phyloP scores from a whole-genome alignment of 164 flowering plant species.

The Protea cynaroides region DNA sequence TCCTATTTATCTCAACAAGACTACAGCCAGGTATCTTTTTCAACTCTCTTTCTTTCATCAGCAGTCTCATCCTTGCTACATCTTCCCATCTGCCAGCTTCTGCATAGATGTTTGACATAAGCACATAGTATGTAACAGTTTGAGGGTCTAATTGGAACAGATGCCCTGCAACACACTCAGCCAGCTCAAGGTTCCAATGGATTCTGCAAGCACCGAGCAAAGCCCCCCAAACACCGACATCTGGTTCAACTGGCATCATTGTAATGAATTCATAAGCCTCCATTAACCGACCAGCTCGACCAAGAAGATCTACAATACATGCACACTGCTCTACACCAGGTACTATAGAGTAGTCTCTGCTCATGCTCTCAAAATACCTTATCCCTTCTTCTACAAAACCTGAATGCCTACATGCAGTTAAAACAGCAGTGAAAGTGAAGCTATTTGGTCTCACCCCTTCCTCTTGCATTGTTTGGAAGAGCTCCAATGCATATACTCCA shows the following conservation, averaged over 20 bases:
- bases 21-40: not conserved
- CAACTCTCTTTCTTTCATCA: conserved; percentile 1
- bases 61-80: not conserved
- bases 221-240: not conserved
- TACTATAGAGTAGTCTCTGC: not conserved
- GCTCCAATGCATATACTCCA: not conserved
- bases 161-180: not conserved
- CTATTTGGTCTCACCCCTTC: not conserved
- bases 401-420: not conserved
- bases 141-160: not conserved
- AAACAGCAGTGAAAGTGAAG: not conserved
- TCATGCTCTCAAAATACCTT: not conserved
- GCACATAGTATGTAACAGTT: conserved; percentile 2
- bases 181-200: not conserved
- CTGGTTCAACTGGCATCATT: not conserved
- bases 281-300: not conserved
- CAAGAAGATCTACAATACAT: not conserved
- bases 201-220: conserved; percentile 1
- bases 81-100: not conserved
- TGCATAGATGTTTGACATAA: not conserved
- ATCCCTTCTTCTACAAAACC: not conserved
- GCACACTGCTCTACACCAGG: not conserved
- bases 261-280: not conserved
- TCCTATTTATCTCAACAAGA: not conserved
- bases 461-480: not conserved